A percentile compares a stretch with the other conserved stretches of the same genome.
phyloP scores from a whole-genome alignment of 1,139 yeast genomes.

The Candida albicans region DNA sequence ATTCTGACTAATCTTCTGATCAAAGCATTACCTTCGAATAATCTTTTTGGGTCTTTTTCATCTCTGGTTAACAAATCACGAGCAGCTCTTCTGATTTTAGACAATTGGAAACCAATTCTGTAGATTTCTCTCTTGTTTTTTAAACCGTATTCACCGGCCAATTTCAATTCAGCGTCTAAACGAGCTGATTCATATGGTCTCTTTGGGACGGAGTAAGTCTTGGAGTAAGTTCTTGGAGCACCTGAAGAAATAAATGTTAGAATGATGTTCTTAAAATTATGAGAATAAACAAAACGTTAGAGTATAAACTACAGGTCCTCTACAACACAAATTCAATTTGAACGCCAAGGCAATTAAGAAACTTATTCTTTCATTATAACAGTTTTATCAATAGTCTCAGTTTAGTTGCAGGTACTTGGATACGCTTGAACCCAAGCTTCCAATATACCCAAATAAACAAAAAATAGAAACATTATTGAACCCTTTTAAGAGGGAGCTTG shows the following conservation, averaged over 20 bases:
- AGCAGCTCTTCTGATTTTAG: constrained; percentile 99
- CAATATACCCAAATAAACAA: too few species aligned
- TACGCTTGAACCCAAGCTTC: too few species aligned
- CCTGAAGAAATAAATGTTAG: constrained; percentile 47
- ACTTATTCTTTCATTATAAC: background rate
- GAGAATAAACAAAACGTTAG: background rate
- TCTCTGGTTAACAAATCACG: constrained; percentile 99
- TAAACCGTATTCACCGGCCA: constrained; percentile 99
- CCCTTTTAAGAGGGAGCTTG: too few species aligned
- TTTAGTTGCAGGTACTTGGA: too few species aligned
- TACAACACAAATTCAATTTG: constrained; percentile 1
- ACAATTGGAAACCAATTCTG: constrained; percentile 98
- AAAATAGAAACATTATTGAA: too few species aligned
- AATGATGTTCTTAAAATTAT: constrained; percentile 10
- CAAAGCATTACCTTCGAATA: constrained; percentile 99
- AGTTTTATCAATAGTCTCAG: too few species aligned
- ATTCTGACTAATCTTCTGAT: constrained; percentile 97
- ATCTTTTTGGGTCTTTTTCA: constrained; percentile 99
- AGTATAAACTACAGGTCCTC: constrained; percentile 9
- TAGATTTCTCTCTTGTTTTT: constrained; percentile 99
- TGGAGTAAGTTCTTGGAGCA: constrained; percentile 98
- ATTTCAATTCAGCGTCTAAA: constrained; percentile 98
- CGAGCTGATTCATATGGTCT: constrained; percentile 99
- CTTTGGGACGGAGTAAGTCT: constrained; percentile 99
- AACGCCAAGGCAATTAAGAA: background rate